Base-by-base conservation (phyloP, 495 filamentous ascomycete species). In the Xylaria acuta region DNA sequence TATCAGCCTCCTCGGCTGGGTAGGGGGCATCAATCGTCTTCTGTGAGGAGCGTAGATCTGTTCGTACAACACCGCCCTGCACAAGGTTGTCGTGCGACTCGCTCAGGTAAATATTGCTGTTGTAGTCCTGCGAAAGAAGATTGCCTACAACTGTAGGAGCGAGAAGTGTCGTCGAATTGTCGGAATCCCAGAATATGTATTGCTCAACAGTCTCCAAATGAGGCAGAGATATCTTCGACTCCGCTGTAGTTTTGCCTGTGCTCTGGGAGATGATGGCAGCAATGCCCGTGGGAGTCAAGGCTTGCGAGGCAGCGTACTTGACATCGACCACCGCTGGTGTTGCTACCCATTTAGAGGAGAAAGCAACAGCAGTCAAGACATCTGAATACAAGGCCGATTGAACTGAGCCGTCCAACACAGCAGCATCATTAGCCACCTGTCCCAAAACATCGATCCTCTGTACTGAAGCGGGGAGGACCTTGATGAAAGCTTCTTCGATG, bases 101-200 rank as follows among this genome's bases (percentile, higher is more conserved):
- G 76, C 89, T 91, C 65, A 91, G 85, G 71, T 91, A 91, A 71
- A 99, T 88, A 74, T 96, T 97, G 81, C 82, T 92, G 1, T 90
- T 84, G 0, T 90, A 91, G 77, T 96, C 92, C 56, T 85, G 84
- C 12, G 94, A 91, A 43, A 98, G 85, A 5, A 96, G 84, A 74
- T 90, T 89, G 51, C 91, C 90, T 38, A 98, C 80, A 47, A 87
- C 87, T 27, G 86, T 78, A 11, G 94, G 88, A 34, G 94, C 90
- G 63, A 86, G 84, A 53, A 83, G 85, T 43, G 91, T 88, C 1
- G 82, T 80, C 32, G 94, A 95, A 78, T 89, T 89, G 73, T 97
- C 96, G 22, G 92, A 81, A 79, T 98, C 93, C 96, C 95, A 99
- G 86, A 99, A 97, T 27, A 90, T 89, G 84, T 94, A 99, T 76